Evolutionary conservation across 331 rosid genomes (phyloP).

Genomic region (Stylosanthes scabra): DNA sequence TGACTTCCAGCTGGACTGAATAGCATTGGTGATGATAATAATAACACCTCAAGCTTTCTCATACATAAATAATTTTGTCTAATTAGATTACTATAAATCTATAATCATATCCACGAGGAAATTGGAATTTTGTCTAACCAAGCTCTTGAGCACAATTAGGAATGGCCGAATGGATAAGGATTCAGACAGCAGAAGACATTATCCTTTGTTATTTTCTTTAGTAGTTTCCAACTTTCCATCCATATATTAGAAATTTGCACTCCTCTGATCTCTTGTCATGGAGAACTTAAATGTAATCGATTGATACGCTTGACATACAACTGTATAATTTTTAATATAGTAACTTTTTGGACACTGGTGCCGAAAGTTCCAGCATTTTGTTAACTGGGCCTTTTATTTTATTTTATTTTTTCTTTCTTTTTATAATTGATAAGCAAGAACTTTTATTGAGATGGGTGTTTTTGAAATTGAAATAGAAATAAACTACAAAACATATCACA

Average conservation of each 20-base stretch:
- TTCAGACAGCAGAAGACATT: constrained; percentile 10
- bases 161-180: not conserved
- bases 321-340: constrained; percentile 3
- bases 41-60: not conserved
- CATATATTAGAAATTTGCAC: constrained; percentile 10
- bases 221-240: no score
- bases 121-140: constrained; percentile 35
- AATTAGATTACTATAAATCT: no score
- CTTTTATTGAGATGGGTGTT: constrained; percentile 6
- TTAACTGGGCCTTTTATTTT: not conserved
- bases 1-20: constrained; percentile 21
- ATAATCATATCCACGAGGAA: constrained; percentile 12
- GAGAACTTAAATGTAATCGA: constrained; percentile 22
- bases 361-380: not conserved
- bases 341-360: not conserved
- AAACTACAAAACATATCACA: not conserved
- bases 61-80: no score
- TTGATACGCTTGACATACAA: constrained; percentile 4
- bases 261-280: not conserved
- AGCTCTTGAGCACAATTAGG: constrained; percentile 9
- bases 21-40: not conserved
- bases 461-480: not conserved
- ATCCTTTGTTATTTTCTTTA: not conserved
- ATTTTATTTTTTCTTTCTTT: not conserved
- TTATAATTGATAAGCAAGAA: no score